Percentiles rank a stretch among this genome's conserved stretches.
Evolutionary conservation across 2,329 filamentous ascomycete species (phyloP).

Genomic region (Colletotrichum truncatum): DNA sequence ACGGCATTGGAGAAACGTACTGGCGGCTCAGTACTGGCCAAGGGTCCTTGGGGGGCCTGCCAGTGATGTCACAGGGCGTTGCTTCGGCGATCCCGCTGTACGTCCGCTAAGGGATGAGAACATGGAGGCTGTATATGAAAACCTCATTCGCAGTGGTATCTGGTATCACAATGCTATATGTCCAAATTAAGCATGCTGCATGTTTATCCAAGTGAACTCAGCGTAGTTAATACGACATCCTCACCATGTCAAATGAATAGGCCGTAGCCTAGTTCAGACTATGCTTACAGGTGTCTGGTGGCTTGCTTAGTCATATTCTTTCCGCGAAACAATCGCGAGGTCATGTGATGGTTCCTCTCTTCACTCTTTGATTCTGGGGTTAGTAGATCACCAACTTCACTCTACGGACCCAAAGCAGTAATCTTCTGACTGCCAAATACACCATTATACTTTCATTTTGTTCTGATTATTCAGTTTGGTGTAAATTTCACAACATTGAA

Average conservation of each 20-base stretch:
- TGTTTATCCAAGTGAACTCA: too few species aligned
- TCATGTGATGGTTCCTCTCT: slow-evolving; percentile 20
- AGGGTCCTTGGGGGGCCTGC: slow-evolving; percentile 12
- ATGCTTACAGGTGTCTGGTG: too few species aligned
- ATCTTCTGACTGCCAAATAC: too few species aligned
- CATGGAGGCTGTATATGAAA: too few species aligned
- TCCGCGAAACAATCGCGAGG: slow-evolving; percentile 13
- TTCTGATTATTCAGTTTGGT: not conserved
- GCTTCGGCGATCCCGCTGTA: not conserved
- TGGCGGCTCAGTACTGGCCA: not conserved
- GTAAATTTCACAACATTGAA: not conserved
- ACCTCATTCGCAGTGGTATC: not conserved
- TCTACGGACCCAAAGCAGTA: not conserved
- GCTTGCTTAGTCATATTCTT: not conserved
- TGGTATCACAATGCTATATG: not conserved
- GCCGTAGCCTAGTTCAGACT: not conserved
- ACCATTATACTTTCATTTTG: not conserved
- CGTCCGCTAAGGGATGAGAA: not conserved
- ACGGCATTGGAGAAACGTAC: not conserved
- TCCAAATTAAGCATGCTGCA: too few species aligned
- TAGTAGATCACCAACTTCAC: not conserved
- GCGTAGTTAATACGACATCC: too few species aligned
- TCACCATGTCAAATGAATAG: too few species aligned
- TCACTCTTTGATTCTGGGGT: not conserved
- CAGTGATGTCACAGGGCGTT: slow-evolving; percentile 18